Evolutionary conservation across 768 basidiomycete genomes (phyloP), one percentile per base, ranked within the genome.

Genomic region (Russula sp.): DNA sequence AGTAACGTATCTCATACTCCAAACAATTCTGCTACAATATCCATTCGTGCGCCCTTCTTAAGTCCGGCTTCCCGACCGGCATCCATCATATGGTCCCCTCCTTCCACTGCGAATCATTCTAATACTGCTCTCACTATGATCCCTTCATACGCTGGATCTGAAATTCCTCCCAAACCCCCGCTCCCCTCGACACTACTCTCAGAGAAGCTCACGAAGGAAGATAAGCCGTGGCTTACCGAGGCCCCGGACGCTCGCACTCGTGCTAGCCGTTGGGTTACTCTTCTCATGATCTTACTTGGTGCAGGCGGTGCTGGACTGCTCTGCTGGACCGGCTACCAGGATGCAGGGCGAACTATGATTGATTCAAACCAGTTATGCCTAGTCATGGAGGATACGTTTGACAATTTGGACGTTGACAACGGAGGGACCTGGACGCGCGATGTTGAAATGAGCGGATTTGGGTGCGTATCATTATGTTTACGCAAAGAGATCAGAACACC

Each of bases 1-100:
- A 58, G 40, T 6, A 53, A n/a, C 42, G 59, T 38, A 20, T 53
- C 60, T 32, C 65, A 61, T 13, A 26, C 11, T 44, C 44, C 50
- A n/a, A 57, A 36, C 28, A 14, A 28, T 32, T 54, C 58, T 8
- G 49, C 32, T 18, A 48, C 56, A 8, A 13, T 54, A 4, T 22
- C 62, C 16, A 89, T 90, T 77, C 83, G 88, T 28, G 76, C 82
- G 0, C 86, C 88, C 1, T 89, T 89, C 76, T 82, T 89, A 59
- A 82, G 86, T 4, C 89, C 88, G 0, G 80, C 87, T 1, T 86
- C 85, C 0, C 80, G 88, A n/a, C 86, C 87, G 0, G 75, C 80
- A 5, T 83, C 81, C 2, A 78, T 86, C 2, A 78, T 86, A 0
- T 89, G 87, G 88, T 77, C 82, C 0, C 87, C 87, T 10, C 84